Evolutionary conservation across 2,329 filamentous ascomycete species (phyloP).

Genomic region (Diaporthe ampelina): DNA sequence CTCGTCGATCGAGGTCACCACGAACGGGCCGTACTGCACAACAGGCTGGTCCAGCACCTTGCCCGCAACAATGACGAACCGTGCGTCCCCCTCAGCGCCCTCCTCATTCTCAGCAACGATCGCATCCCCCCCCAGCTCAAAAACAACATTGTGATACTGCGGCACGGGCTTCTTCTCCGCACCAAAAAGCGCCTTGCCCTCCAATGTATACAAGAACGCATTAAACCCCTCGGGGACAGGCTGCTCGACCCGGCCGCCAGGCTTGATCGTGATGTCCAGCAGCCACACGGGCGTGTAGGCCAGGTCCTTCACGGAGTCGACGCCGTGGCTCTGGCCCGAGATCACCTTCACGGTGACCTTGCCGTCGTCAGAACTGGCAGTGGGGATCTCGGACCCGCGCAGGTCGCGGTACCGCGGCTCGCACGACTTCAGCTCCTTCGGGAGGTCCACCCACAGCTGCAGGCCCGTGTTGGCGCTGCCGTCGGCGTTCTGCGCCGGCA

Average conservation of each 20-base stretch:
- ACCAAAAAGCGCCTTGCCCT: conserved; percentile 77
- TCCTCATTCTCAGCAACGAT: conserved; percentile 79
- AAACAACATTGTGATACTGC: conserved; percentile 90
- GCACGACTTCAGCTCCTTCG: conserved; percentile 83
- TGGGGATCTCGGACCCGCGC: conserved; percentile 82
- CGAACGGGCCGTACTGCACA: conserved; percentile 89
- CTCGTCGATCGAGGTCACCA: conserved; percentile 79
- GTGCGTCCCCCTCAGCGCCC: conserved; percentile 69
- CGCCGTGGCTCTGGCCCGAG: conserved; percentile 84
- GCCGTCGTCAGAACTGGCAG: conserved; percentile 77
- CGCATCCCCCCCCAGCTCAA: conserved; percentile 82
- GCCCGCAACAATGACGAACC: conserved; percentile 82
- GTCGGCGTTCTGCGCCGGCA: conserved; percentile 85
- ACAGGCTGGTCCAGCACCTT: conserved; percentile 84
- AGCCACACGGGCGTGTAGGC: conserved; percentile 99
- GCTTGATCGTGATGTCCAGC: conserved; percentile 84
- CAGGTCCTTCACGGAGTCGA: conserved; percentile 89
- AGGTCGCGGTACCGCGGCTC: conserved; percentile 95
- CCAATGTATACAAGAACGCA: conserved; percentile 88
- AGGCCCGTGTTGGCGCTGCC: conserved; percentile 86
- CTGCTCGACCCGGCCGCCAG: conserved; percentile 84
- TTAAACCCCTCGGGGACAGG: conserved; percentile 86
- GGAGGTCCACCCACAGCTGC: conserved; percentile 96
- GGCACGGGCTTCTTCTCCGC: conserved; percentile 66
- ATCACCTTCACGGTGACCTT: conserved; percentile 91